Base-by-base conservation (phyloP, 1,284 basidiomycete genomes). In the Chondrostereum purpureum region DNA sequence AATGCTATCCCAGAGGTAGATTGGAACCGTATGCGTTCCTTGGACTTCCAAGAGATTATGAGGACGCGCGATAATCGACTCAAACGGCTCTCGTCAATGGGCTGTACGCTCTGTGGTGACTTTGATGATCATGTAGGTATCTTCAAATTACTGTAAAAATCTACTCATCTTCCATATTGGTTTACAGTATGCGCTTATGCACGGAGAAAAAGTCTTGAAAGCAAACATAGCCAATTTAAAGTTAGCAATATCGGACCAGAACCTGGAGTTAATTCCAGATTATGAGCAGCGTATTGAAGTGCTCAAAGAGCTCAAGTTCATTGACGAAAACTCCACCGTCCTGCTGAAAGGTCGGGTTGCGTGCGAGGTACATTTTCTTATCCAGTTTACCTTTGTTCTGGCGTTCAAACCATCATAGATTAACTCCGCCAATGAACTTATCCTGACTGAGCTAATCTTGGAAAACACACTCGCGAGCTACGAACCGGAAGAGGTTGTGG, bases 261-360 rank as follows among this genome's bases (percentile, higher is more conserved):
- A 99, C 59, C 70, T 99, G 49, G 96, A 97, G 59, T 77, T 99
- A 35, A 79, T 99, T 37, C 96, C 96, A 1, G 96, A 99, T 62
- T 99, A 98, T 64, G 89, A 98, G 61, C 92, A 94, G 60, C 77
- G 95, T 18, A 84, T 99, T 18, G 80, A 80, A 22, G 95, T 99
- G 1, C 75, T 99, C 39, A 88, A 95, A 59, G 88, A 90, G 44
- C 75, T 99, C 18, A 83, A 88, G 51, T 95, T 96, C 62, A 90
- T 97, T 55, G 88, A 96, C 60, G 88, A 92, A 39, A 90, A 95
- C 55, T 86, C 89, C 22, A 98, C 93, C 0, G 94, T 99, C 1
- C 76, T 93, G 18, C 76, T 99, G 49, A 99, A 99, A 62, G 96
- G 96, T 10, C 80, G 96, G 39, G 96, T 99, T 8, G 96, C 96